phyloP scores from a whole-genome alignment of 2,329 filamentous ascomycete species.

The Aspergillus candidus region DNA sequence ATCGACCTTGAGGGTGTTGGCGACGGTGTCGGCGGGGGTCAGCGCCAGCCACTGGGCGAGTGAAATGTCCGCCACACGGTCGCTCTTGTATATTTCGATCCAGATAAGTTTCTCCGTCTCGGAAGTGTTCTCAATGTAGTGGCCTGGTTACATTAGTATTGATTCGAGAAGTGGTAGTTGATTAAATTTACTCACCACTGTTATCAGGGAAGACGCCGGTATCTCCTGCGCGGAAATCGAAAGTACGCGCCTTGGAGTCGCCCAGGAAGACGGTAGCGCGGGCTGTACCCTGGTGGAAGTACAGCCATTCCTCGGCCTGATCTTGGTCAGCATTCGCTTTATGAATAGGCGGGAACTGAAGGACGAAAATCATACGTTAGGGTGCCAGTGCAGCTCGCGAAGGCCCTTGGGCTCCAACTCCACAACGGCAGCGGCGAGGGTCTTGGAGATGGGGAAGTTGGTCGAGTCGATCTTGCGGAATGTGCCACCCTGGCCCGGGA shows the following conservation, averaged over 20 bases:
- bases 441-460: slow-evolving; percentile 61
- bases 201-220: slow-evolving; percentile 65
- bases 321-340: neutral
- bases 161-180: too few species aligned
- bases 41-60: slow-evolving; percentile 64
- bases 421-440: slow-evolving; percentile 60
- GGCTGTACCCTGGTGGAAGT: slow-evolving; percentile 59
- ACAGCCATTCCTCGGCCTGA: slow-evolving; percentile 64
- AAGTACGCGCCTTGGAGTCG: slow-evolving; percentile 55
- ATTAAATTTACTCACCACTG: slow-evolving; percentile 16
- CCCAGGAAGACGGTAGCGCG: slow-evolving; percentile 62
- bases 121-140: slow-evolving; percentile 65
- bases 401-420: slow-evolving; percentile 58
- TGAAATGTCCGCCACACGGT: slow-evolving; percentile 60
- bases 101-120: slow-evolving; percentile 56
- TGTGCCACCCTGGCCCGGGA: slow-evolving; percentile 51
- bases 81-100: slow-evolving; percentile 65
- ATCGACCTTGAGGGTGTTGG: slow-evolving; percentile 7
- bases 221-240: slow-evolving; percentile 62
- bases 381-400: slow-evolving; percentile 65
- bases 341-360: neutral
- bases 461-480: slow-evolving; percentile 60
- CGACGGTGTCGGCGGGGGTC: slow-evolving; percentile 42
- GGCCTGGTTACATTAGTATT: slow-evolving; percentile 31
- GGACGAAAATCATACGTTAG: slow-evolving; percentile 46